Conservation (phyloP, 306 rosid species). For the Alnus rubra region DNA sequence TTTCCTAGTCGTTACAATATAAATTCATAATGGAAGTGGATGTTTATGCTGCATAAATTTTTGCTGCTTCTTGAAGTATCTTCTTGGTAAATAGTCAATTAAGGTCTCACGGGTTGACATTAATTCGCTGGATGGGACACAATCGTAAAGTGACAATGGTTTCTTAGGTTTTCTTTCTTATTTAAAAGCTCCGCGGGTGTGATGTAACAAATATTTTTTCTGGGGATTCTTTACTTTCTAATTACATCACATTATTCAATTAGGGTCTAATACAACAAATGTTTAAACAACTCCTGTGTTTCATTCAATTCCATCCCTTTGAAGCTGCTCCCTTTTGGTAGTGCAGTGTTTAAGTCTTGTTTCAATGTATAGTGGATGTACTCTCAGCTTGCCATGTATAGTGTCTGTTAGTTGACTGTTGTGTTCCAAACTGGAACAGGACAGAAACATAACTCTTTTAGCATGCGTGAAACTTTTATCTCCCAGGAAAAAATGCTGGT, state of each 20-base stretch:
- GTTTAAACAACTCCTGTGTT: neutral
- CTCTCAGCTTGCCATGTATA: neutral
- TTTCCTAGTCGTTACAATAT: too few relatives aligned
- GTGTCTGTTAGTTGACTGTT: neutral
- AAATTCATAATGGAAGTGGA: neutral
- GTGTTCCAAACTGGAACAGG: neutral
- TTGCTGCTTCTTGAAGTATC: neutral
- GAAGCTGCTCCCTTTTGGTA: conserved; percentile 1
- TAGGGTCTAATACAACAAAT: neutral
- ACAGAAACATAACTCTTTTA: neutral
- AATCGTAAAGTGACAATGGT: neutral
- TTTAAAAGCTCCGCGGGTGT: neutral
- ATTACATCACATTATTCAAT: neutral
- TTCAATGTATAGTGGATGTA: neutral
- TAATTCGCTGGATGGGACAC: neutral
- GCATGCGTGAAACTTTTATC: neutral
- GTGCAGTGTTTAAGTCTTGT: neutral
- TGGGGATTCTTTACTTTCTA: neutral
- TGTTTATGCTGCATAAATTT: neutral
- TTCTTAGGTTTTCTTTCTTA: neutral
- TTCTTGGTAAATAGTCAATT: neutral
- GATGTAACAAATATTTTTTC: neutral
- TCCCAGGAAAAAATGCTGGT: neutral
- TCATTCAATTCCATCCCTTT: neutral
- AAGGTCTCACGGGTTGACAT: neutral